Evolutionary conservation across 192 early-diverging fungal genomes (phyloP), one percentile per base, ranked within the genome.

Genomic region (Radiomyces spectabilis): DNA sequence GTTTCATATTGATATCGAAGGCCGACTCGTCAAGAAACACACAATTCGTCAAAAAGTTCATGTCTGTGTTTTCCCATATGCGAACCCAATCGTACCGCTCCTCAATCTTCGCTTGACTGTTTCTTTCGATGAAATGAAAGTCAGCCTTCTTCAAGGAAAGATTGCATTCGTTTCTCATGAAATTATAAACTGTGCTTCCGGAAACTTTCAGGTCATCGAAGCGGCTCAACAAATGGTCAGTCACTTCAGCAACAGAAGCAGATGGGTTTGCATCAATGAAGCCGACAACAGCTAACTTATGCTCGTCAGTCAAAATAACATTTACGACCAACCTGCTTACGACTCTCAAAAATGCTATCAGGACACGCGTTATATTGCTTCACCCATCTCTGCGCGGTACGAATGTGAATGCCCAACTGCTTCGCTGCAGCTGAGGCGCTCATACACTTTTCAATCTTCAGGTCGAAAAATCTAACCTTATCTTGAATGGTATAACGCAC

Each of bases 181-280:
- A n/a, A n/a, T n/a, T 41, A 18, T 41, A 30, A 8, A 54, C 52
- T 3, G 52, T 41, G 8, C 25, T 25, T 8, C 13, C 6, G 12
- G 21, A n/a, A 18, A 41, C 40, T 8, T 54, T 29, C 3, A 54
- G 52, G 10, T 29, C 41, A 16, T 13, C 13, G 37, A 54, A 54
- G 2, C 26, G 5, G 12, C 42, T 22, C 7, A 1, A 30, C 22
- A 54, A 15, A 19, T 10, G 8, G 6, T 21, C n/a, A 6, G 21
- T 30, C 13, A 34, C 32, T 9, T 57, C 26, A 4, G 22, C 41
- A 9, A 45, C 5, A 12, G 40, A 15, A 13, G 43, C 31, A 5
- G 54, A 33, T n/a, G 55, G 44, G 27, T 57, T 34, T 25, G 44
- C 44, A 30, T 57, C 55, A 39, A 46, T 34, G 41, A 12, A 35